These are phyloP conservation scores for Trichosporon inkin DNA, from an alignment of 1,284 basidiomycete species.

Conservation along the genomic window DNA sequence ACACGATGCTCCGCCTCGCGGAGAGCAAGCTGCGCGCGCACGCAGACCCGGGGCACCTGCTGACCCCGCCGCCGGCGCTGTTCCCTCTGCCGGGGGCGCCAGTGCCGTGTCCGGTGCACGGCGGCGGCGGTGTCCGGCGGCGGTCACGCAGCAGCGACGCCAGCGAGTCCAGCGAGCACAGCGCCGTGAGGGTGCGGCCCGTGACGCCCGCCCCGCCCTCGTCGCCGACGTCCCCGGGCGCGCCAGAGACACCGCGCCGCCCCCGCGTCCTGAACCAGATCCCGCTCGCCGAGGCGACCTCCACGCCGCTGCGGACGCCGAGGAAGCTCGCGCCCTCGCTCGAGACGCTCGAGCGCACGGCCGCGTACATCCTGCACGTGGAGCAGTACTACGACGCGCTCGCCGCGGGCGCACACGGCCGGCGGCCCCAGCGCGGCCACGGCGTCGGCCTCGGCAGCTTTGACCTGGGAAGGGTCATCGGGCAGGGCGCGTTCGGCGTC, in stretches of 20 bases:
- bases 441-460: constrained; percentile 83
- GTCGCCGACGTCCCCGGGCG: neutral
- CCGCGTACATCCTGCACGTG: constrained; percentile 88
- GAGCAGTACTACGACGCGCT: constrained; percentile 94
- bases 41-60: neutral
- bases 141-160: neutral
- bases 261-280: constrained; percentile 19
- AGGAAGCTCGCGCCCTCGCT: constrained; percentile 72
- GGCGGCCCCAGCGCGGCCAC: constrained; percentile 10
- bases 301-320: neutral
- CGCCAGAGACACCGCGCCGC: constrained; percentile 9
- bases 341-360: constrained; percentile 85
- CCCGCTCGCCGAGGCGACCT: constrained; percentile 8
- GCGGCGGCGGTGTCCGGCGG: neutral
- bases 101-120: constrained; percentile 1
- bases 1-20: constrained; percentile 1
- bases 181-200: no score
- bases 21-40: neutral
- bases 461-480: constrained; percentile 87
- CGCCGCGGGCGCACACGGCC: neutral
- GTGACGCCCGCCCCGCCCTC: no score
- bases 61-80: neutral
- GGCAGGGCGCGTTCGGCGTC: constrained; percentile 95
- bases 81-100: neutral
- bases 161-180: no score